Conservation (phyloP, 805 yeast species). For the Cyberlindnera misumaiensis region DNA sequence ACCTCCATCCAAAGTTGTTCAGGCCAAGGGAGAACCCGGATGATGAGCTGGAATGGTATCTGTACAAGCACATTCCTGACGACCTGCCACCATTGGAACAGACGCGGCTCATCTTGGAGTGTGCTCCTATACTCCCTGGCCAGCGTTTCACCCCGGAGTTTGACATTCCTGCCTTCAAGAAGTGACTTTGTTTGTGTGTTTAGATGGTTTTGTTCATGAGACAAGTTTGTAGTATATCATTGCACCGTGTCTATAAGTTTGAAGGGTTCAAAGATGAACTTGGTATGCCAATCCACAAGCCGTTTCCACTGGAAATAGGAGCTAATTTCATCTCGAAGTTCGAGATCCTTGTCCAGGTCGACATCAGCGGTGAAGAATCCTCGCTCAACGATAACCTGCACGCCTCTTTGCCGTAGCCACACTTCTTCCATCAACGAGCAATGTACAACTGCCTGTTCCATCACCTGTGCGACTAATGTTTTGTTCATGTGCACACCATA, state of each 20-base stretch:
- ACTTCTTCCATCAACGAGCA: slow-evolving; percentile 14
- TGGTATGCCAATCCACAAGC: slow-evolving; percentile 17
- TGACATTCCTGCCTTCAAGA: slow-evolving; percentile 60
- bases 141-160: slow-evolving; percentile 61
- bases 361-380: slow-evolving; percentile 12
- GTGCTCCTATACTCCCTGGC: slow-evolving; percentile 81
- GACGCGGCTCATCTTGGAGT: slow-evolving; percentile 48
- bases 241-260: background rate
- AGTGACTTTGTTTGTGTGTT: slow-evolving; percentile 23
- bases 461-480: slow-evolving; percentile 11
- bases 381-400: slow-evolving; percentile 7
- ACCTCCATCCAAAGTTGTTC: slow-evolving; percentile 76
- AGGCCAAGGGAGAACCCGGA: slow-evolving; percentile 35
- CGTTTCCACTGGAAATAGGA: slow-evolving; percentile 18
- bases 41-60: slow-evolving; percentile 51
- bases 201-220: background rate
- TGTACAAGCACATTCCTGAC: slow-evolving; percentile 58
- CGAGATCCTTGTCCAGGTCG: slow-evolving; percentile 10
- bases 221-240: background rate
- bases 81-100: slow-evolving; percentile 46
- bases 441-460: slow-evolving; percentile 17
- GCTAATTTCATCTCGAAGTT: slow-evolving; percentile 7
- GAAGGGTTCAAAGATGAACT: slow-evolving; percentile 14
- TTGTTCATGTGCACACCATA: slow-evolving; percentile 11
- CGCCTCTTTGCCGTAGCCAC: slow-evolving; percentile 11